These are phyloP conservation scores for Tetrapisispora fleetii DNA, from an alignment of 805 yeast genomes.

Conservation along the genomic window DNA sequence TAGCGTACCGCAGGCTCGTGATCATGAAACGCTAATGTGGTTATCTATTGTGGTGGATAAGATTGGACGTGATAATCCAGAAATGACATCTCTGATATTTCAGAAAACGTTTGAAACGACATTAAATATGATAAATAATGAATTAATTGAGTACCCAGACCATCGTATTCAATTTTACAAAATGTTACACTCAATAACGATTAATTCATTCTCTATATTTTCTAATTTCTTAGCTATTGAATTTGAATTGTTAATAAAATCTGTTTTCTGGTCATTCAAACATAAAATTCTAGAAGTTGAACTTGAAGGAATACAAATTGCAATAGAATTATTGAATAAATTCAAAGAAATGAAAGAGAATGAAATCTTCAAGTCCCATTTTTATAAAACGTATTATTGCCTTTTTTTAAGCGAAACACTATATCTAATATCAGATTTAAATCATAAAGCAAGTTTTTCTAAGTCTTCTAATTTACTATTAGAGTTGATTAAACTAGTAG, in stretches of 20 bases:
- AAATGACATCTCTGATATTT: slow-evolving; percentile 71
- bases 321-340: slow-evolving; percentile 69
- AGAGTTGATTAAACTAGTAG: slow-evolving; percentile 66
- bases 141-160: slow-evolving; percentile 88
- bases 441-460: slow-evolving; percentile 88
- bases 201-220: slow-evolving; percentile 67
- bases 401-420: slow-evolving; percentile 80
- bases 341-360: slow-evolving; percentile 56
- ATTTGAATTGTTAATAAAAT: slow-evolving; percentile 77
- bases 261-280: slow-evolving; percentile 93
- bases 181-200: slow-evolving; percentile 5
- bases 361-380: slow-evolving; percentile 57
- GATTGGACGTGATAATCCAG: slow-evolving; percentile 73
- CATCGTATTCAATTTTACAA: slow-evolving; percentile 60
- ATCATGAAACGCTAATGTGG: slow-evolving; percentile 89
- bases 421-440: slow-evolving; percentile 83
- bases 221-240: slow-evolving; percentile 75
- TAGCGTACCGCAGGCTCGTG: slow-evolving; percentile 87
- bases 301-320: slow-evolving; percentile 68
- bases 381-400: slow-evolving; percentile 76
- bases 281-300: slow-evolving; percentile 93
- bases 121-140: slow-evolving; percentile 83
- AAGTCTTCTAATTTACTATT: slow-evolving; percentile 73
- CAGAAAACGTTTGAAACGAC: slow-evolving; percentile 85
- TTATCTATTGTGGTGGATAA: slow-evolving; percentile 76